Percentiles rank a stretch among this genome's conserved stretches.
phyloP scores from a whole-genome alignment of 148 eudicot genomes.

The Mesembryanthemum crystallinum region DNA sequence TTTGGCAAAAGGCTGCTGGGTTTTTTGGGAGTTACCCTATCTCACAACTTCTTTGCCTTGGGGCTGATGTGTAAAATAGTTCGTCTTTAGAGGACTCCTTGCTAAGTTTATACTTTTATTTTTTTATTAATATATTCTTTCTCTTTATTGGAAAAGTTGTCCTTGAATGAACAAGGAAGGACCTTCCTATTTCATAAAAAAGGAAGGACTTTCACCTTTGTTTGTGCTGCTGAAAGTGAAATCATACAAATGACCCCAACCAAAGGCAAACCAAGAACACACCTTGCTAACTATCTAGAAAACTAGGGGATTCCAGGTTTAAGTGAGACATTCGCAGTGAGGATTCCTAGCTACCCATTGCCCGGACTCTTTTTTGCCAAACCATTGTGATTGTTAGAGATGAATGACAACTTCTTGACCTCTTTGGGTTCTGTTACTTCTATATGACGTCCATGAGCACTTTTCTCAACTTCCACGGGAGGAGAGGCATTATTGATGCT shows the following conservation, averaged over 20 bases:
- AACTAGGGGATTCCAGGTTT: background rate
- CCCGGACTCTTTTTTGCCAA: background rate
- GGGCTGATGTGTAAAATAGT: too few species aligned
- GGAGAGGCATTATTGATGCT: background rate
- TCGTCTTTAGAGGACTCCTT: too few species aligned
- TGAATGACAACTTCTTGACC: background rate
- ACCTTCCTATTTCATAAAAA: background rate
- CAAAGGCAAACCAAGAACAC: background rate
- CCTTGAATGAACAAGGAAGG: background rate
- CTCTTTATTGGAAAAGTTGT: too few species aligned
- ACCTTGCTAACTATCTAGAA: background rate
- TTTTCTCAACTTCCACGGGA: background rate
- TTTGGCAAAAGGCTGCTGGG: too few species aligned
- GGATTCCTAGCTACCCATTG: background rate
- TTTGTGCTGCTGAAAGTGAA: background rate
- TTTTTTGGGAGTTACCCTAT: too few species aligned
- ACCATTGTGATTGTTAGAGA: background rate
- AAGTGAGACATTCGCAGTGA: background rate
- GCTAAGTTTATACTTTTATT: too few species aligned
- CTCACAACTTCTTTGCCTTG: too few species aligned
- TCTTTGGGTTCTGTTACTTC: too few species aligned
- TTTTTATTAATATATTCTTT: too few species aligned
- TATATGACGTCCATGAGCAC: background rate
- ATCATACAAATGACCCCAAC: background rate
- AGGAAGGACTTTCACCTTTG: background rate